Conservation (phyloP, 495 filamentous ascomycete genomes). For the Trichocladium antarcticum region DNA sequence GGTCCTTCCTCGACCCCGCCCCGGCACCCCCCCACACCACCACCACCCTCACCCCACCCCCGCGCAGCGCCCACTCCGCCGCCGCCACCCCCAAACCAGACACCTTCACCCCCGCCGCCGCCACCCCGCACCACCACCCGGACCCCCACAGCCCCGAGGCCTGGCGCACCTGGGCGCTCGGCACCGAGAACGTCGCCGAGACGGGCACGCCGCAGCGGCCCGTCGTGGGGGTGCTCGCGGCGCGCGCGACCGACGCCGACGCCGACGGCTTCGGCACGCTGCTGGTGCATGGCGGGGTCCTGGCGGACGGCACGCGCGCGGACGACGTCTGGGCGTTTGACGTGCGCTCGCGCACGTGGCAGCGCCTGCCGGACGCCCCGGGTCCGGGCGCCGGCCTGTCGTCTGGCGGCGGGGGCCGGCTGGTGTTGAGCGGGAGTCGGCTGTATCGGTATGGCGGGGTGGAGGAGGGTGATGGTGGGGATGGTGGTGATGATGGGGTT, state of each 20-base stretch:
- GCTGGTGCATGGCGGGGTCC: constrained; percentile 62
- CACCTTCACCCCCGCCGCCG: constrained; percentile 19
- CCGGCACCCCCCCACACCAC: constrained; percentile 24
- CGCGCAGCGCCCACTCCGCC: constrained; percentile 40
- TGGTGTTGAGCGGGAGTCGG: constrained; percentile 44
- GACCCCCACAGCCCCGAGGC: constrained; percentile 11
- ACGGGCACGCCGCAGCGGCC: constrained; percentile 38
- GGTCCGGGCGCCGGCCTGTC: no score
- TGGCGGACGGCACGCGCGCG: constrained; percentile 28
- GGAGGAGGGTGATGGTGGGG: constrained; percentile 44
- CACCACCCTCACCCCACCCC: constrained; percentile 15
- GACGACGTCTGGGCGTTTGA: constrained; percentile 66
- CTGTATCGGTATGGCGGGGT: constrained; percentile 56
- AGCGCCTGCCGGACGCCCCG: constrained; percentile 48
- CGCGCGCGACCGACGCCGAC: constrained; percentile 36
- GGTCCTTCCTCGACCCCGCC: constrained; percentile 43
- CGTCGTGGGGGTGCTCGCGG: constrained; percentile 38
- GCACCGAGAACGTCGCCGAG: constrained; percentile 28
- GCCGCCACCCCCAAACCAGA: constrained; percentile 39
- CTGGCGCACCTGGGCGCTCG: constrained; percentile 36
- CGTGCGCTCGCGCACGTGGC: constrained; percentile 48
- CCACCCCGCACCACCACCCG: constrained; percentile 5
- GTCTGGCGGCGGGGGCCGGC: constrained; percentile 51
- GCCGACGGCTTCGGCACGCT: constrained; percentile 45
- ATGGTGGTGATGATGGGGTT: no score